Percentiles rank a stretch among this genome's conserved stretches.
Conservation (phyloP, 2,329 filamentous ascomycete species). For the Mycocentrospora acerina region DNA sequence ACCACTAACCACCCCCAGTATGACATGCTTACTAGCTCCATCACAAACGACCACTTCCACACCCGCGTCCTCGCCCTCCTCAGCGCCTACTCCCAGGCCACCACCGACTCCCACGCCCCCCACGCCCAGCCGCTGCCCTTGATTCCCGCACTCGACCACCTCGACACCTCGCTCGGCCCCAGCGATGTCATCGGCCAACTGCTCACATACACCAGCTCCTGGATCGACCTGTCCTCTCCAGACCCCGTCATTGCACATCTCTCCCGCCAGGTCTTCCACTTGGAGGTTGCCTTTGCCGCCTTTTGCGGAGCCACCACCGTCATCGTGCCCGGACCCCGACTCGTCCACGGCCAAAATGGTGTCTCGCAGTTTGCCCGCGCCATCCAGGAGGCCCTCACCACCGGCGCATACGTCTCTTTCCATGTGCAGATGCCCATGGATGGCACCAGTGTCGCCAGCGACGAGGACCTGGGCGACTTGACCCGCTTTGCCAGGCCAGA, state of each 20-base stretch:
- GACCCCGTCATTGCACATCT: slow-evolving; percentile 83
- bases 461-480: slow-evolving; percentile 55
- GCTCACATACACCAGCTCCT: slow-evolving; percentile 79
- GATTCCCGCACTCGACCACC: slow-evolving; percentile 68
- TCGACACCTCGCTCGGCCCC: slow-evolving; percentile 75
- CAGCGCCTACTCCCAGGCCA: slow-evolving; percentile 54
- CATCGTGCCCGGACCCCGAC: slow-evolving; percentile 74
- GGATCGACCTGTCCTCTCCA: slow-evolving; percentile 85
- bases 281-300: slow-evolving; percentile 91
- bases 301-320: slow-evolving; percentile 90
- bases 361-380: slow-evolving; percentile 79
- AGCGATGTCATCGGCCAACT: slow-evolving; percentile 69
- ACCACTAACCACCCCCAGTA: slow-evolving; percentile 60
- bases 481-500: slow-evolving; percentile 49
- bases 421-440: slow-evolving; percentile 84
- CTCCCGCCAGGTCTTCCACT: slow-evolving; percentile 83
- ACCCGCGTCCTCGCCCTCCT: slow-evolving; percentile 66
- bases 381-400: slow-evolving; percentile 74
- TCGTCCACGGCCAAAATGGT: slow-evolving; percentile 59
- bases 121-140: slow-evolving; percentile 47
- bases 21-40: slow-evolving; percentile 74
- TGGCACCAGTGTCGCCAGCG: slow-evolving; percentile 65
- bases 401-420: slow-evolving; percentile 75
- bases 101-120: slow-evolving; percentile 49
- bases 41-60: slow-evolving; percentile 74